phyloP scores from a whole-genome alignment of 495 filamentous ascomycete species.

The Xylaria venustula region DNA sequence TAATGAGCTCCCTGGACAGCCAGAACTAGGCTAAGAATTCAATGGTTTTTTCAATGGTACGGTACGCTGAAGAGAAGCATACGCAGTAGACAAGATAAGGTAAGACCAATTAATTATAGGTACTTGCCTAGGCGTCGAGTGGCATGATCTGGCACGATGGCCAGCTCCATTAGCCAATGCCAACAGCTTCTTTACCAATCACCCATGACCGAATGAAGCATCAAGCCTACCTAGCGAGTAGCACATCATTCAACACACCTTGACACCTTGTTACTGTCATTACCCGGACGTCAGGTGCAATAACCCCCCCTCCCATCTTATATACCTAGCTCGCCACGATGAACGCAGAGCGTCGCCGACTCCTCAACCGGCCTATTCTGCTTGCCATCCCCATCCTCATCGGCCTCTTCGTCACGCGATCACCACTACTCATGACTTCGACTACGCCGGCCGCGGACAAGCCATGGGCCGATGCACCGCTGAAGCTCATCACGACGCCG shows the following conservation, averaged over 20 bases:
- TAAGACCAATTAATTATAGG: no score
- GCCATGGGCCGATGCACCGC: constrained; percentile 50
- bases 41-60: no score
- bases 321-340: background rate
- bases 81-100: no score
- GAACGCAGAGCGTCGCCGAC: constrained; percentile 11
- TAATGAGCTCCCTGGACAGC: no score
- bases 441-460: constrained; percentile 24
- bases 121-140: background rate
- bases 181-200: constrained; percentile 7
- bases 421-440: constrained; percentile 44
- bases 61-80: no score
- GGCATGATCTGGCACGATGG: constrained; percentile 11
- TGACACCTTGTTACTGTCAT: background rate
- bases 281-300: background rate
- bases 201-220: constrained; percentile 4
- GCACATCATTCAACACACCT: background rate
- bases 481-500: constrained; percentile 48
- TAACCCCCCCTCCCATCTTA: background rate
- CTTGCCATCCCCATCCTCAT: constrained; percentile 35
- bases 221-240: no score
- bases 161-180: constrained; percentile 8
- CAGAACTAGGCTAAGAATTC: no score
- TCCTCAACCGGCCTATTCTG: constrained; percentile 29
- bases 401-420: constrained; percentile 38